phyloP scores from a whole-genome alignment of 2,329 filamentous ascomycete genomes.

The Sclerotinia minor region DNA sequence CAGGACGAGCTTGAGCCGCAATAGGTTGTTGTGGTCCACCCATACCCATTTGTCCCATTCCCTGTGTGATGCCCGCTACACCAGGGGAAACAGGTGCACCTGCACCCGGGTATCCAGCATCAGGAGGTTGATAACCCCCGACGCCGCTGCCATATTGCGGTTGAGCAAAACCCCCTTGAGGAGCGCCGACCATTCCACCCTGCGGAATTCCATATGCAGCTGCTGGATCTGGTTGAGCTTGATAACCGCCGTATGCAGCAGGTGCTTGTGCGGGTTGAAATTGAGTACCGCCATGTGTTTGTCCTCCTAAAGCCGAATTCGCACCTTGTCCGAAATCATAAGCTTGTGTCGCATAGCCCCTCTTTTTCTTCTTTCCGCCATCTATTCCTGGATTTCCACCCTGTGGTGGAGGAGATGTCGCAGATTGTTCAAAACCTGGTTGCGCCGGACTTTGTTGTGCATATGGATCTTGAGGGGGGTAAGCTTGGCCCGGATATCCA shows the following conservation, averaged over 20 bases:
- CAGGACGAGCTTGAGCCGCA: conserved; percentile 49
- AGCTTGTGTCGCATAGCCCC: conserved; percentile 89
- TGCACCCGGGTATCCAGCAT: conserved; percentile 63
- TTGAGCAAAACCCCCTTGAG: conserved; percentile 41
- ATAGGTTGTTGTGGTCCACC: conserved; percentile 45
- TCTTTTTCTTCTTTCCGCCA: conserved; percentile 77
- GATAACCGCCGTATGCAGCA: conserved; percentile 43
- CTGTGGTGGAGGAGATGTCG: conserved; percentile 37
- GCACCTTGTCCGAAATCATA: conserved; percentile 90
- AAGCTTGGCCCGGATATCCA: conserved; percentile 50
- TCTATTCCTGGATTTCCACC: conserved; percentile 46
- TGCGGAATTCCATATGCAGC: conserved; percentile 39
- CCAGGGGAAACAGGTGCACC: conserved; percentile 45
- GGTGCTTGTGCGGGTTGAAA: conserved; percentile 44
- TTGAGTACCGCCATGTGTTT: conserved; percentile 57
- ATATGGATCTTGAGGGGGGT: conserved; percentile 48
- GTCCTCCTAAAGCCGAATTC: conserved; percentile 71
- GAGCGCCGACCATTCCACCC: conserved; percentile 40
- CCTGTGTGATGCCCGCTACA: conserved; percentile 74
- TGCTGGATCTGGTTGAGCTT: conserved; percentile 36
- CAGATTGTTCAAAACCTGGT: conserved; percentile 36
- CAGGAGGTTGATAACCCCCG: conserved; percentile 61
- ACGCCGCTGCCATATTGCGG: conserved; percentile 45
- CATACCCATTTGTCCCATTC: conserved; percentile 78
- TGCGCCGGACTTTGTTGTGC: conserved; percentile 45